These are phyloP conservation scores for Colletotrichum sp. DNA, from an alignment of 2,329 filamentous ascomycete species.

Conservation along the genomic window DNA sequence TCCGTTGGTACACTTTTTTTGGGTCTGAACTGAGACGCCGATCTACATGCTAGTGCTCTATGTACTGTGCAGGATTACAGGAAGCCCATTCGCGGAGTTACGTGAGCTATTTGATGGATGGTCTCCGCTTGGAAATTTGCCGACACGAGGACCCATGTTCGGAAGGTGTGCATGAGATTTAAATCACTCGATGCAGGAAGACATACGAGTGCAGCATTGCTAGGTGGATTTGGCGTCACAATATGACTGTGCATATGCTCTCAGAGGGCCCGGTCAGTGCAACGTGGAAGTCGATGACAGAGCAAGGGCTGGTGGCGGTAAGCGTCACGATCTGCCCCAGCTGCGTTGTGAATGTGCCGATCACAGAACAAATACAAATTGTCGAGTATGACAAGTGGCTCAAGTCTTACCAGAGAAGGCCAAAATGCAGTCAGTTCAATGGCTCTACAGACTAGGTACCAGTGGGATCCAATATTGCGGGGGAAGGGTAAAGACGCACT, in stretches of 20 bases:
- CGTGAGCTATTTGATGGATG: conserved; percentile 25
- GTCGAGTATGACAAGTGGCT: not conserved
- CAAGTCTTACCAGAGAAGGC: not conserved
- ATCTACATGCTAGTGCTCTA: conserved; percentile 2
- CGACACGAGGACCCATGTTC: not conserved
- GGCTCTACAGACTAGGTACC: not conserved
- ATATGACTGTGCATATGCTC: not conserved
- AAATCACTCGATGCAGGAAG: not conserved
- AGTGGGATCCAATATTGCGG: not conserved
- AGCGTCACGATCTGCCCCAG: not conserved
- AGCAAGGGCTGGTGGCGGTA: not conserved
- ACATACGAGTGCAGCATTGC: not conserved
- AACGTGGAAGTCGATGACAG: not conserved
- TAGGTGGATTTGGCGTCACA: not conserved
- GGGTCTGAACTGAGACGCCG: conserved; percentile 10
- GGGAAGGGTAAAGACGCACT: not conserved
- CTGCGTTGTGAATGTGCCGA: not conserved
- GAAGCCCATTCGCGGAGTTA: conserved; percentile 24
- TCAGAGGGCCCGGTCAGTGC: not conserved
- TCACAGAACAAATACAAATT: not conserved
- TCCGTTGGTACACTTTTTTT: conserved; percentile 7
- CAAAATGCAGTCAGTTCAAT: not conserved
- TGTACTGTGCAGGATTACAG: conserved; percentile 22
- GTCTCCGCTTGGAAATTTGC: conserved; percentile 26
- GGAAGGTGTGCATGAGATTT: not conserved